Evolutionary conservation across 257 asterid species (phyloP), one percentile per base, ranked within the genome.

Genomic region (Rauvolfia tetraphylla): DNA sequence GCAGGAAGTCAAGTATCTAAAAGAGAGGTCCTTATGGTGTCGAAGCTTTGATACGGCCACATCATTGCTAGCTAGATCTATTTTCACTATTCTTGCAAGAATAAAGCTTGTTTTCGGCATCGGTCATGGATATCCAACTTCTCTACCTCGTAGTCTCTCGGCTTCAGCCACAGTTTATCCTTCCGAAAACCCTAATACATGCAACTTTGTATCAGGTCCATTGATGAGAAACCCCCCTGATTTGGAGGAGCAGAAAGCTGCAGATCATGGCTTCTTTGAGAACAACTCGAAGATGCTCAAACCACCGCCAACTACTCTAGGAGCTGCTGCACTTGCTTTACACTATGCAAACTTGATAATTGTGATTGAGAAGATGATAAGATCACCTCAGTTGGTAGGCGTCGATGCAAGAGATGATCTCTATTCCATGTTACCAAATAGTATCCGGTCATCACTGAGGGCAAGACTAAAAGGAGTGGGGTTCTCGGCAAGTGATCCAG

Each of bases 331-430:
- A n/a, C 96, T 95, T 13, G 79, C 96, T 38, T 69, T 95, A 54
- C 98, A 92, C 85, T 95, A 95, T 48, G 87, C 98, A 1, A 95
- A 95, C 66, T 73, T 95, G 89, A 89, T 95, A 54, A 84, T 89
- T 5, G 97, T 95, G 56, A 88, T 90, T 84, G 99, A 95, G 69
- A 95, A 95, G 84, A 95, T 95, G 98, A 90, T 90, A 58, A 67
- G 90, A 48, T 92, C 99, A 23, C 98, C 99, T 0, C 98, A 91
- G 31, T 68, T 92, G 36, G 89, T 95, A 0, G 99, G 99, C 0
- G 91, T 88, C 0, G 98, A 92, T 42, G 98, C 99, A 3, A 86
- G 98, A 54, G 97, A 95, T 18, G 98, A 93, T 79, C 90, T 95
- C 38, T 95, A 92, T 76, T 84, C 96, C 0, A 85, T 95, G 96